Percentiles rank a stretch among this genome's conserved stretches.
Conservation (phyloP, 2,329 filamentous ascomycete species). For the Chaetomiaceae sp. region DNA sequence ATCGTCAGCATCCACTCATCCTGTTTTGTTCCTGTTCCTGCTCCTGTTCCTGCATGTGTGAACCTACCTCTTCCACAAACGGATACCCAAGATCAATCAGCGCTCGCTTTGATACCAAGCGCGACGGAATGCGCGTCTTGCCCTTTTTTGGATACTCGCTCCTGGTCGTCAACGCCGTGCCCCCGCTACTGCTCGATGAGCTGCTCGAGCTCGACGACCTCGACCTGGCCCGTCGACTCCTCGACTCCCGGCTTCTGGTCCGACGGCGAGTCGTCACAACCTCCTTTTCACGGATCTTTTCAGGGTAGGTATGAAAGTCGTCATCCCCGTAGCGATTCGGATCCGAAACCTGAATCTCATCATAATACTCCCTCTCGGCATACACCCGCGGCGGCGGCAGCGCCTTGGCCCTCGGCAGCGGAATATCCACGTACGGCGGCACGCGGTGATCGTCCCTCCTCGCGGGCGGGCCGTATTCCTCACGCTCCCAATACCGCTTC, state of each 20-base stretch:
- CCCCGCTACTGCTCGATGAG: slow-evolving; percentile 44
- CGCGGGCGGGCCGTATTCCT: slow-evolving; percentile 60
- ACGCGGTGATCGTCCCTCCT: slow-evolving; percentile 43
- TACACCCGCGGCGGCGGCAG: slow-evolving; percentile 57
- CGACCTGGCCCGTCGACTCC: slow-evolving; percentile 36
- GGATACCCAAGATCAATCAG: slow-evolving; percentile 83
- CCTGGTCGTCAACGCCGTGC: slow-evolving; percentile 46
- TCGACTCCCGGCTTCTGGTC: slow-evolving; percentile 36
- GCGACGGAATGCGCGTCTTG: slow-evolving; percentile 81
- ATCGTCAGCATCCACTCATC: slow-evolving; percentile 34
- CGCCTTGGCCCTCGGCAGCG: slow-evolving; percentile 60
- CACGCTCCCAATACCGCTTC: slow-evolving; percentile 45
- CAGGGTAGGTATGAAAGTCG: slow-evolving; percentile 58
- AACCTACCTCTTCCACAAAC: slow-evolving; percentile 74
- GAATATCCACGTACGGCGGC: slow-evolving; percentile 56
- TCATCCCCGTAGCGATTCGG: slow-evolving; percentile 67
- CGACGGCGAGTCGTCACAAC: slow-evolving; percentile 47
- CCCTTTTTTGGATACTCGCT: slow-evolving; percentile 74
- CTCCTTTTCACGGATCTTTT: slow-evolving; percentile 59
- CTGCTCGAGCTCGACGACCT: slow-evolving; percentile 43
- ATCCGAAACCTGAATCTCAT: slow-evolving; percentile 65
- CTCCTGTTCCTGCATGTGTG: not conserved
- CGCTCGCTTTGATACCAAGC: slow-evolving; percentile 74
- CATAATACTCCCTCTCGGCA: slow-evolving; percentile 53
- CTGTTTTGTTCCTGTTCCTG: too few relatives aligned